Conservation (phyloP, 1,284 basidiomycete species). For the Ceraceosorus guamensis region DNA sequence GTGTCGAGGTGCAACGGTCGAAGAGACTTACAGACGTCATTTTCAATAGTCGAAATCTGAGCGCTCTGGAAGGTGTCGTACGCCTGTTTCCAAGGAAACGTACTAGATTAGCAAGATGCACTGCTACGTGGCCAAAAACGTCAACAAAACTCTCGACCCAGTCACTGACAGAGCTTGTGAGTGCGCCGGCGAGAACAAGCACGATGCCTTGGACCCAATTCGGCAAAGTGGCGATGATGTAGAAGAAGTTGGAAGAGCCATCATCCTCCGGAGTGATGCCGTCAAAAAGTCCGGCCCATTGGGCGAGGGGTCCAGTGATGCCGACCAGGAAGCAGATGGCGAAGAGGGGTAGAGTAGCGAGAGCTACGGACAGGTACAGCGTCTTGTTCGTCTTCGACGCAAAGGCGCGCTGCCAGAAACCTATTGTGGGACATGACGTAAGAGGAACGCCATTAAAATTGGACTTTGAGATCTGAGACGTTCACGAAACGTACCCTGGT, state of each 20-base stretch:
- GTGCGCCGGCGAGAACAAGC: constrained; percentile 41
- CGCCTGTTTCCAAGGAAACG: constrained; percentile 10
- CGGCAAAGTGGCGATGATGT: constrained; percentile 39
- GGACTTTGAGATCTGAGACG: background rate
- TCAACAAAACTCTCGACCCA: background rate
- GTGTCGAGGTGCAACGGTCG: background rate
- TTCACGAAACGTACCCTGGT: constrained; percentile 27
- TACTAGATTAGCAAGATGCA: too few species aligned
- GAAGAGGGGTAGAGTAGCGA: constrained; percentile 42
- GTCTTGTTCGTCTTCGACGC: constrained; percentile 42
- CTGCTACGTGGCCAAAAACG: too few species aligned
- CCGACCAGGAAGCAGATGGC: constrained; percentile 46
- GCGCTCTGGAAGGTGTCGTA: constrained; percentile 49
- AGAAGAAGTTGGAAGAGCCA: constrained; percentile 42
- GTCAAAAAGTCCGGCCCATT: constrained; percentile 41
- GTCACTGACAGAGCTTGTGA: constrained; percentile 28
- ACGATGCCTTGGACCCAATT: constrained; percentile 46
- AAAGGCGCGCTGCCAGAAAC: constrained; percentile 48
- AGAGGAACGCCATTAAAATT: background rate
- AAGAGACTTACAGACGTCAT: constrained; percentile 30
- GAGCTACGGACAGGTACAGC: constrained; percentile 37
- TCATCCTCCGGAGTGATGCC: constrained; percentile 35
- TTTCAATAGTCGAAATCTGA: constrained; percentile 47
- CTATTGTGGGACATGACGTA: background rate
- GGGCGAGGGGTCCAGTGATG: constrained; percentile 42